Conservation (phyloP, 345 rosid genomes). For the Hypericum perforatum region DNA sequence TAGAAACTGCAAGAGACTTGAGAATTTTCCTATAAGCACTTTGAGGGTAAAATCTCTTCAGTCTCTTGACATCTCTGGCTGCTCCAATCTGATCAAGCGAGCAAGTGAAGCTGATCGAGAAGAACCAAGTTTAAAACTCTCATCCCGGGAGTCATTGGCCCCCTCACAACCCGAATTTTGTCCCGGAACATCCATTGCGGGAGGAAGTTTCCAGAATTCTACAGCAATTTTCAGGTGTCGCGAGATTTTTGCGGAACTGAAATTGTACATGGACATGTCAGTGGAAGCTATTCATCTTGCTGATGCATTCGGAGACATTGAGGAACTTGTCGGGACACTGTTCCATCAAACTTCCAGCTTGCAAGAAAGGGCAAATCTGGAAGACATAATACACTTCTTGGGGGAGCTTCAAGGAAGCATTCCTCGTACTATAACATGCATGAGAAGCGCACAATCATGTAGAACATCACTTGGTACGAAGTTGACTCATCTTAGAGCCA, state of each 20-base stretch:
- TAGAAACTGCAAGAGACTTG: not conserved
- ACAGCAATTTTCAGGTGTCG: not conserved
- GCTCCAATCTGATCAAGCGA: not conserved
- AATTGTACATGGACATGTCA: not conserved
- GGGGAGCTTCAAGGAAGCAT: not conserved
- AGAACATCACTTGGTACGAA: not conserved
- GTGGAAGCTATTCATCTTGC: not conserved
- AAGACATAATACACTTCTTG: not conserved
- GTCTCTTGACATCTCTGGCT: not conserved
- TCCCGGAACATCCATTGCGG: too few relatives aligned
- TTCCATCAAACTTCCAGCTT: not conserved
- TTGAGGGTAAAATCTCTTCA: not conserved
- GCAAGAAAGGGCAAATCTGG: not conserved
- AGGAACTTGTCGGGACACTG: not conserved
- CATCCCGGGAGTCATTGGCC: not conserved
- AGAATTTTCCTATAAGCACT: not conserved
- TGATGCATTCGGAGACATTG: not conserved
- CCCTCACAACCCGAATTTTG: not conserved
- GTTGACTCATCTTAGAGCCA: not conserved
- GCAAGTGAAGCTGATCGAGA: not conserved
- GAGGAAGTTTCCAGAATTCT: not conserved
- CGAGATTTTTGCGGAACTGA: not conserved
- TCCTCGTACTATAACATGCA: not conserved
- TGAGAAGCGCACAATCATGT: not conserved
- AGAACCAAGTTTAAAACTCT: not conserved